Base-by-base conservation (phyloP, 306 rosid species). In the Casuarina cunninghamiana region DNA sequence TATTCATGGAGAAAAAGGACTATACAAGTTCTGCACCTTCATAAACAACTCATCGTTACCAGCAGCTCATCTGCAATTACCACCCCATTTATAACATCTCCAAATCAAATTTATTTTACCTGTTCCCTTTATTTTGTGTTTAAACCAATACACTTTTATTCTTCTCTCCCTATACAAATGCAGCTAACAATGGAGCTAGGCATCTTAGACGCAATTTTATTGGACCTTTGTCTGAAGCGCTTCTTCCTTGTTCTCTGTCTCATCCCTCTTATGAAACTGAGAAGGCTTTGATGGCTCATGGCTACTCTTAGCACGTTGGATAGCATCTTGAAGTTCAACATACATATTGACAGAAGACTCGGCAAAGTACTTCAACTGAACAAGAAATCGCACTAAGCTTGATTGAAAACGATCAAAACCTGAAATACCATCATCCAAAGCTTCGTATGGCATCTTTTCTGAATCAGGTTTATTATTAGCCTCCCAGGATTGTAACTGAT, bases 311-410 rank as follows among this genome's bases (percentile, higher is more conserved):
- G 87, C 79, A 16, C 49, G 49, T 53, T 80, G 68, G 71, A 96
- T 88, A 50, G 67, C 78, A 71, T 80, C 73, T 70, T 77, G 77
- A 58, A 96, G 84, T 21, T 88, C 87, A 17, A 43, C 71, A 81
- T 91, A 86, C 92, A 90, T 90, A 13, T 73, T 69, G 51, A 88
- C 87, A 46, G 96, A 91, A 78, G 85, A 80, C n/a, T 84, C 87
- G 5, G 96, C 84, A 86, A 93, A 88, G 61, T 67, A 77, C 53
- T 70, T 84, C 74, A 96, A 76, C 54, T 84, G 87, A 60, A 85
- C 73, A 0, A 85, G 85, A 85, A 96, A 89, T 26, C 80, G 79
- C 19, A 75, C 83, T 90, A 96, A 84, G 83, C 89, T 86, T 42
- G 80, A 76, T 21, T 85, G 87, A 55, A 96, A 91, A 39, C 69